phyloP scores from a whole-genome alignment of 1,284 basidiomycete species.

The Irpex sp. region DNA sequence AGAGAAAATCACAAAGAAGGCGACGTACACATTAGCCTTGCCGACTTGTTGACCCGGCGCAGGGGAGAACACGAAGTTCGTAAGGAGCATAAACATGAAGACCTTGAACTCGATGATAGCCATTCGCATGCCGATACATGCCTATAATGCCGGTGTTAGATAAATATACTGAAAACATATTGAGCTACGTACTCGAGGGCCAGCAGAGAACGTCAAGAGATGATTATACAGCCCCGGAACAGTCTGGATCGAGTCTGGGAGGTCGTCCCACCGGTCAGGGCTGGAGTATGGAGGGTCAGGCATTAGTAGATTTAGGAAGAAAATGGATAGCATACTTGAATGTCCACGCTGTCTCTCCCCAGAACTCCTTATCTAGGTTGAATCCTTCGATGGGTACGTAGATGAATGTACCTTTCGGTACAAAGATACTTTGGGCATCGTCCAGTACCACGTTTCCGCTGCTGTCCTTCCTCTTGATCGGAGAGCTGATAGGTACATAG shows the following conservation, averaged over 20 bases:
- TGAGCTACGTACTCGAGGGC: slow-evolving; percentile 58
- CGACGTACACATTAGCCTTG: slow-evolving; percentile 68
- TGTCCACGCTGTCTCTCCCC: slow-evolving; percentile 74
- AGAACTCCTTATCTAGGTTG: slow-evolving; percentile 69
- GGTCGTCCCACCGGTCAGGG: slow-evolving; percentile 74
- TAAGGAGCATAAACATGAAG: slow-evolving; percentile 66
- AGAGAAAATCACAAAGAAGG: not conserved
- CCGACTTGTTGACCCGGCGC: slow-evolving; percentile 50
- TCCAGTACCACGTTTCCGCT: slow-evolving; percentile 45
- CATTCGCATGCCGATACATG: slow-evolving; percentile 76
- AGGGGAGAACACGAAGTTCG: slow-evolving; percentile 58
- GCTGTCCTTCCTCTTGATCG: slow-evolving; percentile 41
- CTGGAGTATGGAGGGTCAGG: slow-evolving; percentile 32
- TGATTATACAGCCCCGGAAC: slow-evolving; percentile 71
- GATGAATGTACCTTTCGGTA: slow-evolving; percentile 67
- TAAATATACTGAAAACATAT: not conserved
- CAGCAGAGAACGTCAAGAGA: slow-evolving; percentile 72
- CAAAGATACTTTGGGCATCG: slow-evolving; percentile 40
- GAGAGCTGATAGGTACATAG: slow-evolving; percentile 64
- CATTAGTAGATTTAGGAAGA: not conserved
- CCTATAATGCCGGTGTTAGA: slow-evolving; percentile 36
- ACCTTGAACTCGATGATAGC: slow-evolving; percentile 79
- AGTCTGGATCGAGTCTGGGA: slow-evolving; percentile 57
- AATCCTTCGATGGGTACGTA: slow-evolving; percentile 77
- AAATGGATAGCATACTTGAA: slow-evolving; percentile 54